phyloP scores from a whole-genome alignment of 1,139 yeast species.

The Blastobotrys petasosporus region DNA sequence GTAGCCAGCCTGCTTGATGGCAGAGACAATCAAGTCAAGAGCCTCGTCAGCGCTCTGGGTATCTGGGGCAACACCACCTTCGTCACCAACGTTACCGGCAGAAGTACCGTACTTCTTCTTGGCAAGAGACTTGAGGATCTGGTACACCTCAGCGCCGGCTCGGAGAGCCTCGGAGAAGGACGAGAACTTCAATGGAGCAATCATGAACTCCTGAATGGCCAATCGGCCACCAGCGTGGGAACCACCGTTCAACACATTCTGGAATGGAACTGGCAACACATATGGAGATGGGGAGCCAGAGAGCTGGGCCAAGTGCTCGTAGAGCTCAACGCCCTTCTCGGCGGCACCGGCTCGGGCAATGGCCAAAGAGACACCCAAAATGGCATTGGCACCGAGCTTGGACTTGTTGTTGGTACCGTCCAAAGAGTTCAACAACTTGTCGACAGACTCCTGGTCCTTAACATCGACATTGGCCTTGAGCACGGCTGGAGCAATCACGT shows the following conservation, averaged over 20 bases:
- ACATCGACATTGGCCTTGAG: constrained; percentile 68
- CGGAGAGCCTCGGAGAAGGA: constrained; percentile 89
- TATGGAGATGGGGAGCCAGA: constrained; percentile 62
- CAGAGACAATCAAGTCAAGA: constrained; percentile 78
- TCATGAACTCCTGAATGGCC: constrained; percentile 98
- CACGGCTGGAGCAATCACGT: constrained; percentile 82
- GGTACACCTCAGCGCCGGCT: constrained; percentile 96
- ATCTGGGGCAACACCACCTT: constrained; percentile 99
- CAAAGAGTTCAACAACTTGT: constrained; percentile 65
- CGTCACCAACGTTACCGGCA: constrained; percentile 99
- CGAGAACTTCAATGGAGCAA: constrained; percentile 85
- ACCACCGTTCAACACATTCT: constrained; percentile 97
- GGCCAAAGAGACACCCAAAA: constrained; percentile 90
- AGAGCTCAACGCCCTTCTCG: constrained; percentile 78
- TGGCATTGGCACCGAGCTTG: constrained; percentile 93
- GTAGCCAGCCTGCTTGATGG: constrained; percentile 90
- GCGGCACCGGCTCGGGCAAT: constrained; percentile 95
- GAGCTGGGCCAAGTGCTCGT: constrained; percentile 74
- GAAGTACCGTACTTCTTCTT: constrained; percentile 91
- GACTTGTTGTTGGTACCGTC: constrained; percentile 95
- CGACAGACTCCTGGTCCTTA: constrained; percentile 71
- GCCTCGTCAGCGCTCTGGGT: constrained; percentile 91
- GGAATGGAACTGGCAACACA: constrained; percentile 93
- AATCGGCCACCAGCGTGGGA: constrained; percentile 98
- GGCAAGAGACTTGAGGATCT: constrained; percentile 82